These are phyloP conservation scores for Eimeria falciformis DNA, from an alignment of 169 alveolate genomes.

Conservation along the genomic window DNA sequence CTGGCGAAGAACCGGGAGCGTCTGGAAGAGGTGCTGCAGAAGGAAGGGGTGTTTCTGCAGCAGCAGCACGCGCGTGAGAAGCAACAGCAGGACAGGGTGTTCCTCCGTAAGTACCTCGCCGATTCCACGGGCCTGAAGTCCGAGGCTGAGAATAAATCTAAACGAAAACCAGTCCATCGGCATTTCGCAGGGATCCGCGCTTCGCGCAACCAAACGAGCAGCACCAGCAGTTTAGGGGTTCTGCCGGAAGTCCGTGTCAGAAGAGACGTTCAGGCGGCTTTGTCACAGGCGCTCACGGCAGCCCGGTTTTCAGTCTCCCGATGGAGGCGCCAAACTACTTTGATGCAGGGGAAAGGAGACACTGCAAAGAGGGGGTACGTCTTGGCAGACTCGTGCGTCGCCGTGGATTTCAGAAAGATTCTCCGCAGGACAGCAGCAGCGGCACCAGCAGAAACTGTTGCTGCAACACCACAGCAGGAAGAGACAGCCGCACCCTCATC, in stretches of 20 bases:
- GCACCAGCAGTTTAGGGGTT: background rate
- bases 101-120: background rate
- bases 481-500: background rate
- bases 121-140: background rate
- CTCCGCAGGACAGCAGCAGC: background rate
- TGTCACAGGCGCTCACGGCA: background rate
- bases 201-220: background rate
- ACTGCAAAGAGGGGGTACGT: background rate
- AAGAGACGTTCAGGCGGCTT: background rate
- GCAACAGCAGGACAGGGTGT: background rate
- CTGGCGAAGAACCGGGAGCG: background rate
- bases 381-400: constrained; percentile 20
- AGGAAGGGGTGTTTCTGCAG: background rate
- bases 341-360: background rate
- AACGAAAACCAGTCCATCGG: background rate
- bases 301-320: background rate
- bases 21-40: background rate
- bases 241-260: background rate
- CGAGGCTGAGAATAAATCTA: background rate
- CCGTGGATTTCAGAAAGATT: background rate
- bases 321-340: background rate
- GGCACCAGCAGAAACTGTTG: background rate
- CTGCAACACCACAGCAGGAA: background rate
- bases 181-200: constrained; percentile 17
- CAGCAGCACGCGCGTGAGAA: background rate